Base-by-base conservation (phyloP, 768 basidiomycete genomes). In the Lyophyllum atratum region DNA sequence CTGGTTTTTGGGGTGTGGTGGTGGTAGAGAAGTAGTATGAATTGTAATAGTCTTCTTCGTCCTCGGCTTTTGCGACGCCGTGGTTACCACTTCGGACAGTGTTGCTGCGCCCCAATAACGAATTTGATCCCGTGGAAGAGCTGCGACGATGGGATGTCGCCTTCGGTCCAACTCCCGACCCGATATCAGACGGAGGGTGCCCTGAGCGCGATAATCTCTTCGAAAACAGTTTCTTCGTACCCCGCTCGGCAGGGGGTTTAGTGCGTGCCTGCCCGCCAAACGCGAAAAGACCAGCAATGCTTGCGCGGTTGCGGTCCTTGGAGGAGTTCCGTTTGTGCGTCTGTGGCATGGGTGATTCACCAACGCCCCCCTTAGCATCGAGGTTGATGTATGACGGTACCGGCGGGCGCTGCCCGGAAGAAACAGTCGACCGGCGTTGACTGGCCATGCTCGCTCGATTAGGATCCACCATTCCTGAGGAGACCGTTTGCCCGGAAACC, bases 281-380 rank as follows among this genome's bases (percentile, higher is more conserved):
- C 7, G 76, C 72, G 62, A 87, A 83, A 49, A 86, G 72, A 66
- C 76, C 82, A 3, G 78, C 75, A 5, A 86, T 64, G 63, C 85
- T 86, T n/a, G 73, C 70, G 8, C 85, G 76, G 64, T 77, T 79
- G 50, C 59, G 58, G 7, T 62, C 52, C 40, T 52, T 60, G 49
- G 49, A 60, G 25, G 51, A 49, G 52, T 28, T 55, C 40, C 44
- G 72, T 62, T 68, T 68, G 54, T 68, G 73, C 6, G 59, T 66
- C 31, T 60, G 74, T 11, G 72, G 82, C 47, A 70, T 70, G 4
- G 90, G 90, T 0, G 86, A 82, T 58, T 87, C 85, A 26, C 89
- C 89, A 21, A 91, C 80, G 24, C 85, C 88, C 28, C 85, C 86
- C 4, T 76, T 68, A 33, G 74, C 67, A 61, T 81, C 80, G 4